Percentiles rank a stretch among this genome's conserved stretches.
Evolutionary conservation across 768 basidiomycete genomes (phyloP).

Genomic region (Macrocybe gigantea): DNA sequence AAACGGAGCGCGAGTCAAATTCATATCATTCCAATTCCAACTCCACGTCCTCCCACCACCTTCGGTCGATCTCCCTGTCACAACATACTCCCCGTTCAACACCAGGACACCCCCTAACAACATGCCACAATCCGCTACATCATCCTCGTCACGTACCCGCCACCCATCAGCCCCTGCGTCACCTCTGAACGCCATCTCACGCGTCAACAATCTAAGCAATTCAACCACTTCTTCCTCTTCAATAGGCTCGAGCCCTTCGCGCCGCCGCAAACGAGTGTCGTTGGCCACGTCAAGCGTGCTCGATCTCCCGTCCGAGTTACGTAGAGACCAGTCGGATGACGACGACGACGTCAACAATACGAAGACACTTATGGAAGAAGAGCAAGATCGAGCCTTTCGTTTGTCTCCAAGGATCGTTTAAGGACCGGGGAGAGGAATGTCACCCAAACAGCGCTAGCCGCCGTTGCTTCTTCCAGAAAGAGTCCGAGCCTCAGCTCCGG

Average conservation of each 20-base stretch:
- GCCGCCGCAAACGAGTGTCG: constrained; percentile 6
- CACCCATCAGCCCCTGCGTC: constrained; percentile 42
- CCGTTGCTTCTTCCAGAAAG: constrained; percentile 50
- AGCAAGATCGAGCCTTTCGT: neutral
- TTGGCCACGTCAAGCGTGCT: constrained; percentile 2
- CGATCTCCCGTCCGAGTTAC: neutral
- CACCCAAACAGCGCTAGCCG: constrained; percentile 52
- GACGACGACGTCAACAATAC: constrained; percentile 11
- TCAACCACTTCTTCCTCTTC: neutral
- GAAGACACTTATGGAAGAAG: constrained; percentile 8
- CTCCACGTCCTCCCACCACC: constrained; percentile 13
- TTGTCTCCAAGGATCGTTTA: constrained; percentile 5
- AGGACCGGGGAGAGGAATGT: constrained; percentile 29
- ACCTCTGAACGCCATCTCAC: constrained; percentile 14
- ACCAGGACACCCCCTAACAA: constrained; percentile 4
- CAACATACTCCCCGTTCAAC: neutral
- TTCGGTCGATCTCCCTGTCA: constrained; percentile 10
- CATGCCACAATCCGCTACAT: no score
- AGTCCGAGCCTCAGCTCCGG: constrained; percentile 33
- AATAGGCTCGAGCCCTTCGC: no score
- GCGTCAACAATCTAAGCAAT: neutral
- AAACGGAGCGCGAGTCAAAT: constrained; percentile 70
- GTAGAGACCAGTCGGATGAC: constrained; percentile 14
- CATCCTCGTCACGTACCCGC: constrained; percentile 23
- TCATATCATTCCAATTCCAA: constrained; percentile 23